Base-by-base conservation (phyloP, 495 filamentous ascomycete species). In the Lasiosphaeria miniovina region DNA sequence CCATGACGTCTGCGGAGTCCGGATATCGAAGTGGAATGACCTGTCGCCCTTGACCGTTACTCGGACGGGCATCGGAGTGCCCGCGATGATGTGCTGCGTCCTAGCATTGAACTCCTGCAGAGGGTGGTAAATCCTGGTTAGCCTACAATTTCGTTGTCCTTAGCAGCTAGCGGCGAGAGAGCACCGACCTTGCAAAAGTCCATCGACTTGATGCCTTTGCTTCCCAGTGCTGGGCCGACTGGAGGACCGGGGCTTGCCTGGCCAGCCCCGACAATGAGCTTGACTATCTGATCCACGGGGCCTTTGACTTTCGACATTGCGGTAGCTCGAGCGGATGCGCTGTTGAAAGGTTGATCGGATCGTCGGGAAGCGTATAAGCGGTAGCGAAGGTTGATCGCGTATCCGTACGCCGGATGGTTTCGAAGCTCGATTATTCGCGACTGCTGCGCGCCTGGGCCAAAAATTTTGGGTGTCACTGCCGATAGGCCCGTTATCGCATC, bases 191-290 rank as follows among this genome's bases (percentile, higher is more conserved):
- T 98, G 84, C 94, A 98, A 73, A 98, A 98, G 76, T 99, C 95
- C 89, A 99, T 99, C 60, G 89, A 93, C 81, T 99, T 99, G 45
- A 99, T 90, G 80, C 94, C 94, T 81, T 96, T 98, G 74, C 89
- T 93, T 73, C 94, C 94, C 62, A 99, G 82, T 49, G 94, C 95
- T 35, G 95, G 95, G 77, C 95, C 95, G 68, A 99, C 91, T 3
- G 94, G 94, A n/a, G 94, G 95, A 77, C 91, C 93, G 36, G 94
- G 94, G 61, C 88, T 89, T 51, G 94, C 94, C 71, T 98, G 91
- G n/a, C 94, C 95, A 43, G 94, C 94, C 61, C 92, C 95, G 54
- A 99, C 94, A 58, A 99, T 96, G 69, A 99, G 86, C 79, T 97
- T 99, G 71, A 99, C 93, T 45, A 98, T 86, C 75, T 90, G 87